Percentiles rank a stretch among this genome's conserved stretches.
Conservation (phyloP, 306 rosid genomes). For the Lithocarpus polystachyus region DNA sequence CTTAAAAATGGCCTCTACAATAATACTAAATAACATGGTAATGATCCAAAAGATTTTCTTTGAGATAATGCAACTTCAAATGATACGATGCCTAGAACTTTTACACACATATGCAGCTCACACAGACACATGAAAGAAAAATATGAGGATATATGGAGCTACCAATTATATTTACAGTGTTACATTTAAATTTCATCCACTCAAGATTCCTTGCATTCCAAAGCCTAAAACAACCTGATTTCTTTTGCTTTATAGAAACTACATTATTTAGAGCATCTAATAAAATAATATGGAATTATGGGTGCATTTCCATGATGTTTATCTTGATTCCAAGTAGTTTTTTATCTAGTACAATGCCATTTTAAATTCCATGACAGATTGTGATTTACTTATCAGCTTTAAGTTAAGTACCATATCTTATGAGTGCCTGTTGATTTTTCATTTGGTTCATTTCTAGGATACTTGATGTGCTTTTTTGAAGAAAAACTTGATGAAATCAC, state of each 20-base stretch:
- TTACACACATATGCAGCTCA: no score
- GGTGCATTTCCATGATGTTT: background rate
- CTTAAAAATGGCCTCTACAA: background rate
- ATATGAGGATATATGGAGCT: no score
- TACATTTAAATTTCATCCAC: no score
- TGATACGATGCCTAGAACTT: background rate
- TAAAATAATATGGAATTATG: background rate
- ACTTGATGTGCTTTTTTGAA: conserved; percentile 82
- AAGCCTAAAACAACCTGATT: no score
- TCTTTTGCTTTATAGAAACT: no score
- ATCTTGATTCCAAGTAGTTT: background rate
- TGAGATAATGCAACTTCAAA: background rate
- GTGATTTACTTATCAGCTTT: background rate
- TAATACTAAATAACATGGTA: background rate
- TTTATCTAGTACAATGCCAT: background rate
- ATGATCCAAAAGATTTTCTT: background rate
- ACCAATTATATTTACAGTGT: no score
- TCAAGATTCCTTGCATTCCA: no score
- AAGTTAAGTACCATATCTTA: background rate
- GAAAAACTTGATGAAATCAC: conserved; percentile 68
- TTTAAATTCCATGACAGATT: background rate
- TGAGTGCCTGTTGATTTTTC: conserved; percentile 7
- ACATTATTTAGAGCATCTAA: no score
- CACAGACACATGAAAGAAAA: no score
- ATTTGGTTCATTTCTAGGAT: conserved; percentile 52